Evolutionary conservation across 2,329 filamentous ascomycete species (phyloP), one percentile per base, ranked within the genome.

Genomic region (Teratosphaeriaceae sp.): DNA sequence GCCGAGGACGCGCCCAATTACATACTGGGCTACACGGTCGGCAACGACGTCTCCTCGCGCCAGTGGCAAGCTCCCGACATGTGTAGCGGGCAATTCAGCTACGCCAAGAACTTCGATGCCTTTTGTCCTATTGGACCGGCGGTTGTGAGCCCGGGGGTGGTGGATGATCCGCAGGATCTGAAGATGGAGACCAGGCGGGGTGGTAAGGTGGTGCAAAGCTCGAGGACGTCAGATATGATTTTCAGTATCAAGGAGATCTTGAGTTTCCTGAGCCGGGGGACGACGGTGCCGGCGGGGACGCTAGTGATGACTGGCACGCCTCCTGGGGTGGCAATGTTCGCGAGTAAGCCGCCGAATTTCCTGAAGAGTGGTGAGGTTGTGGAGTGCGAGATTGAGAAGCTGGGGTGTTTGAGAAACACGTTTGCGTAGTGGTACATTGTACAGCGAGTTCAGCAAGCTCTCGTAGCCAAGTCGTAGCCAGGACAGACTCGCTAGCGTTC

Each of bases 31-130:
- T 80, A 78, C 53, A 71, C 72, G 0, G 62, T 60, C 22, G 74
- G 73, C 22, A 80, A 80, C 49, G 76, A 80, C 49, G 64, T 80
- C 1, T 74, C 71, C 0, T 67, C 69, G 0, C 68, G 76, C 0
- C 74, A 75, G 47, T 61, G 71, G 24, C 76, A 80, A 48, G 61
- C 71, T 3, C 69, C 77, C 16, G 69, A 72, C 0, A 57, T 56
- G 0, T 60, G 69, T 2, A 73, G 73, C 0, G 74, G 75, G 0
- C 76, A 80, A 53, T 79, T 73, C 71, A 68, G 70, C 0, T 79
- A 78, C 48, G 69, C 65, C 13, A 79, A 79, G 50, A 72, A 74
- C 0, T 79, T 79, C 42, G 75, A 80, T 48, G 74, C 67, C 0
- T 79, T 66, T 48, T 72, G 72, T 0, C 77, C 76, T 0, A 43